A percentile compares a stretch with the other conserved stretches of the same genome.
Evolutionary conservation across 306 rosid genomes (phyloP).

Genomic region (Dryas drummondii): DNA sequence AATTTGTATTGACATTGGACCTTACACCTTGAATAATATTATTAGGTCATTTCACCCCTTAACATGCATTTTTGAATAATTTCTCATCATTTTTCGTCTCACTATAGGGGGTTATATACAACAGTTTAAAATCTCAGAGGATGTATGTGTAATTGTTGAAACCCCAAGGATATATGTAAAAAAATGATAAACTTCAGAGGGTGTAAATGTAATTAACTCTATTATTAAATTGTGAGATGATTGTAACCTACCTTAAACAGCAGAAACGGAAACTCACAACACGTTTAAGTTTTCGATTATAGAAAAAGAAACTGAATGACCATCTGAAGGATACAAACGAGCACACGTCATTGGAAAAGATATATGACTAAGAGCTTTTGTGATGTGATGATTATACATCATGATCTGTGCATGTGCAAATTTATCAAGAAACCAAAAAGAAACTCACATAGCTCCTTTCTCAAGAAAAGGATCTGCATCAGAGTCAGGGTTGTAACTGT

Average conservation of each 20-base stretch:
- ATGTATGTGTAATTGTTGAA: no score
- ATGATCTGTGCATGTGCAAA: background rate
- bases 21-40: no score
- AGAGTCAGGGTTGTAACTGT: constrained; percentile 76
- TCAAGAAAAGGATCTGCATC: constrained; percentile 78
- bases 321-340: constrained; percentile 55
- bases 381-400: background rate
- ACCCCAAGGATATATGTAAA: no score
- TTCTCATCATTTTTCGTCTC: no score
- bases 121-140: no score
- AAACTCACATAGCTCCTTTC: constrained; percentile 76
- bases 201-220: no score
- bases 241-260: constrained; percentile 76
- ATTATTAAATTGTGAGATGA: background rate
- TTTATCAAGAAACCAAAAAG: background rate
- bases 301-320: constrained; percentile 94
- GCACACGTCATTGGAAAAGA: constrained; percentile 14
- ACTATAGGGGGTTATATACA: no score
- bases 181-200: no score
- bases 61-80: no score
- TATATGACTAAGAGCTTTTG: background rate
- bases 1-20: no score
- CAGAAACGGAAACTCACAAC: constrained; percentile 72
- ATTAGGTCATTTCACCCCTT: no score
- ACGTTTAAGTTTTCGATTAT: constrained; percentile 83